phyloP scores from a whole-genome alignment of 2,329 filamentous ascomycete species.

The Pseudogymnoascus sp. region DNA sequence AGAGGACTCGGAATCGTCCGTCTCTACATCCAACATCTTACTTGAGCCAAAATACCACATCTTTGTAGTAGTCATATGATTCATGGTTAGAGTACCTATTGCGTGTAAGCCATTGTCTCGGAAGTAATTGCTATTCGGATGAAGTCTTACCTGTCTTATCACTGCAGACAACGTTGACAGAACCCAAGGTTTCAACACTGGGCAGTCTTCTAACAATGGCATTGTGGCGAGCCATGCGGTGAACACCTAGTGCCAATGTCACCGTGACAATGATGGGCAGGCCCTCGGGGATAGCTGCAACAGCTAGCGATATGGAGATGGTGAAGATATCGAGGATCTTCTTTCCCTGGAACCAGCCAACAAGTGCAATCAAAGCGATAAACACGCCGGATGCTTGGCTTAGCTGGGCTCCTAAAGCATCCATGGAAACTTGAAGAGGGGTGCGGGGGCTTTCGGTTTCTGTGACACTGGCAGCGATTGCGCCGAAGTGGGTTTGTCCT shows the following conservation, averaged over 20 bases:
- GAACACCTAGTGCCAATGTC: slow-evolving; percentile 85
- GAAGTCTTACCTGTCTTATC: slow-evolving; percentile 72
- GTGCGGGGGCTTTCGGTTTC: slow-evolving; percentile 94
- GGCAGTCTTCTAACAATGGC: slow-evolving; percentile 94
- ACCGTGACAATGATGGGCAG: slow-evolving; percentile 98
- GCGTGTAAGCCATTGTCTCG: slow-evolving; percentile 17
- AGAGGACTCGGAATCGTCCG: slow-evolving; percentile 46
- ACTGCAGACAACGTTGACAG: slow-evolving; percentile 99
- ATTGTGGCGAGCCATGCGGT: slow-evolving; percentile 91
- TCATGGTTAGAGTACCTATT: slow-evolving; percentile 80
- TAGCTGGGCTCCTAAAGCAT: slow-evolving; percentile 88
- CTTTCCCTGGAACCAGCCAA: slow-evolving; percentile 86
- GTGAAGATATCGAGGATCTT: slow-evolving; percentile 90
- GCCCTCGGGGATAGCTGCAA: slow-evolving; percentile 92
- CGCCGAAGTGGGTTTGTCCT: slow-evolving; percentile 87
- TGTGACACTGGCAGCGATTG: slow-evolving; percentile 87
- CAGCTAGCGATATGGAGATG: slow-evolving; percentile 91
- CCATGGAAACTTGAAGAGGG: slow-evolving; percentile 92
- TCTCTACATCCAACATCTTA: slow-evolving; percentile 38
- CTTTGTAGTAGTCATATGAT: slow-evolving; percentile 96
- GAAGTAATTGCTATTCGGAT: neutral
- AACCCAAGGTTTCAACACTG: slow-evolving; percentile 93
- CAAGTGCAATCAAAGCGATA: slow-evolving; percentile 84
- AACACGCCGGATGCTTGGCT: slow-evolving; percentile 96
- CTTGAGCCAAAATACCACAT: slow-evolving; percentile 85